Base-by-base conservation (phyloP, 768 basidiomycete species). In the Candolleomyces aberdarensis region DNA sequence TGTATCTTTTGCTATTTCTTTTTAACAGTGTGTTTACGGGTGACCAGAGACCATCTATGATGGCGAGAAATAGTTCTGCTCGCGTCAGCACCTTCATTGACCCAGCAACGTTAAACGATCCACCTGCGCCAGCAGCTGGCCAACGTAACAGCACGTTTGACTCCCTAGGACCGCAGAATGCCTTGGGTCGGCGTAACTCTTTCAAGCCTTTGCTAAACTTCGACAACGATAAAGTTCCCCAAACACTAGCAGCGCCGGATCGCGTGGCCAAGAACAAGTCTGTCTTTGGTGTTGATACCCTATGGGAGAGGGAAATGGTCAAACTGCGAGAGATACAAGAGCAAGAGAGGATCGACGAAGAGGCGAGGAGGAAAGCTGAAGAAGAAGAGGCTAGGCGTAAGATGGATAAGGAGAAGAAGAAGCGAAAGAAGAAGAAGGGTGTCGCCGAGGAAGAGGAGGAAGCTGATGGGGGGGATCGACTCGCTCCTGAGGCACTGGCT, bases 281-380 rank as follows among this genome's bases (percentile, higher is more conserved):
- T n/a, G 92, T 96, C 10, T 97, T 96, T 67, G 95, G 95, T 2
- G 89, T 92, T 0, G 95, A 97, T 71, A 90, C 89, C n/a, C 67
- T 96, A 10, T 96, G 95, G 95, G 90, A 96, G 69, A 81, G 85
- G 44, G 95, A 97, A 73, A 83, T 94, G 79, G 83, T 74, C 17
- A 96, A 92, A 71, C 77, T 96, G 56, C 84, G 84, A 63, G 80
- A 85, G 62, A 91, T 95, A 0, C 88, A 96, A 71, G 87, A 84
- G 13, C 71, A 67, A 56, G 94, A 95, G 69, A 80, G 76, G 58
- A 70, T 67, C 11, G 87, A 85, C 59, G 81, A 79, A n/a, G 84
- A 85, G 61, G 82, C 78, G 39, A 78, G 75, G 56, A 76, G 67
- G 69, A 77, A 71, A 53, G 71, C 68, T 56, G 83, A 85, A 60